Evolutionary conservation across 2,329 filamentous ascomycete species (phyloP), one percentile per base, ranked within the genome.

Genomic region (Monilinia fructigena): DNA sequence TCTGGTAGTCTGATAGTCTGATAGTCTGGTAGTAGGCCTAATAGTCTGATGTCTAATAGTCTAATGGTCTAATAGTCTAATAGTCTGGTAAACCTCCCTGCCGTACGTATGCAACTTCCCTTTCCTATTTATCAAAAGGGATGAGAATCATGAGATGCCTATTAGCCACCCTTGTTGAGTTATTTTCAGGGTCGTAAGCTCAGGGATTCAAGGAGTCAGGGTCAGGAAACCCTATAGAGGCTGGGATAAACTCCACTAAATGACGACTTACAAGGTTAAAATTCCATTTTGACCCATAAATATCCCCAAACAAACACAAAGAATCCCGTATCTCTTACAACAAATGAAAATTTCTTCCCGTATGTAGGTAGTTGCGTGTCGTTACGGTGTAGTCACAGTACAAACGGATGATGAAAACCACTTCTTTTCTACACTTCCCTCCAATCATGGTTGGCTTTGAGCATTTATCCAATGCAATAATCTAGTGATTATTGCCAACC

Each of bases 211-310:
- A 35, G 31, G 31, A 35, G 6, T 47, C 45, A 47, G 45, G 55
- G 40, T 12, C 26, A 18, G 8, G 55, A 59, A 59, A 59, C 40
- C 55, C 18, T 23, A 47, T 12, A 47, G 7, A 47, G 26, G 45
- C 45, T 60, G 45, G 58, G 47, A 40, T 5, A 26, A 12, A 23
- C 45, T 50, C 58, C 58, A 50, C 45, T 20, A 38, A 26, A 61
- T 61, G 45, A 61, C 45, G 58, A 61, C 20, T 61, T 52, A 38
- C 58, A 61, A 31, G 58, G 58, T 50, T 50, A 18, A 18, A 14
- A 50, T 35, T 26, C n/a, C 45, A 38, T 50, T 45, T 50, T 20
- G n/a, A 16, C 58, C 58, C 58, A 38, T 38, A 40, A 26, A 40
- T 50, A 50, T 50, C 20, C 12, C 28, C 31, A 61, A 50, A 61